Evolutionary conservation across 495 filamentous ascomycete species (phyloP).

Genomic region (Terfezia claveryi): DNA sequence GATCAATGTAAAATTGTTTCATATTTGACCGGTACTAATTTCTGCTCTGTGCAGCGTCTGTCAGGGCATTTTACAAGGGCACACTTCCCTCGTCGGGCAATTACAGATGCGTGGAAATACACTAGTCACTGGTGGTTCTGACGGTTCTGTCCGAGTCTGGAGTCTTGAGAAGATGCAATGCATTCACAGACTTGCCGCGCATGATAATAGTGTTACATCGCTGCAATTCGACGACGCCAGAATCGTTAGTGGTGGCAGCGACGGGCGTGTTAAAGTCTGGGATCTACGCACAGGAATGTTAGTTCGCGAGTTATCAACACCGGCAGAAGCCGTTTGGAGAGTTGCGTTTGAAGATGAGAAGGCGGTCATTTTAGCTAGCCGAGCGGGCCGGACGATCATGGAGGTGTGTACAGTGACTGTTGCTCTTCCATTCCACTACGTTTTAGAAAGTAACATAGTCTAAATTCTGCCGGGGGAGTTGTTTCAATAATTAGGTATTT

Average conservation of each 20-base stretch:
- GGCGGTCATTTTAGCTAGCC: conserved; percentile 80
- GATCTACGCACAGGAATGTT: conserved; percentile 72
- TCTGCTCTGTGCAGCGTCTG: conserved; percentile 33
- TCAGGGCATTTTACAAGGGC: conserved; percentile 83
- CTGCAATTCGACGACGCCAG: conserved; percentile 88
- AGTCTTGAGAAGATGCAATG: conserved; percentile 68
- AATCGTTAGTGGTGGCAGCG: conserved; percentile 85
- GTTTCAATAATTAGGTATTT: background rate
- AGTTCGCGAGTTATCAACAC: conserved; percentile 73
- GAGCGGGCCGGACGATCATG: conserved; percentile 74
- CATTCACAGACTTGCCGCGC: conserved; percentile 86
- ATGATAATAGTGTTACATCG: conserved; percentile 94
- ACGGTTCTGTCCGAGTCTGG: conserved; percentile 91
- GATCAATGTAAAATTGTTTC: background rate
- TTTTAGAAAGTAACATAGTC: background rate
- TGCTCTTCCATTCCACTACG: background rate
- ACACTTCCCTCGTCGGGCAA: conserved; percentile 93
- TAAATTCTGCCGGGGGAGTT: background rate
- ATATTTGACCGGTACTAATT: background rate
- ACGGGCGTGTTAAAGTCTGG: conserved; percentile 95
- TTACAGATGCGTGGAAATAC: conserved; percentile 86
- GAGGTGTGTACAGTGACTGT: conserved; percentile 42
- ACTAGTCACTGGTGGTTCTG: conserved; percentile 85
- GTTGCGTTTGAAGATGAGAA: conserved; percentile 98
- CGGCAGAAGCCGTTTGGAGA: conserved; percentile 87